Base-by-base conservation (phyloP, 1,139 yeast genomes). In the Saccharomycopsis hybrid region DNA sequence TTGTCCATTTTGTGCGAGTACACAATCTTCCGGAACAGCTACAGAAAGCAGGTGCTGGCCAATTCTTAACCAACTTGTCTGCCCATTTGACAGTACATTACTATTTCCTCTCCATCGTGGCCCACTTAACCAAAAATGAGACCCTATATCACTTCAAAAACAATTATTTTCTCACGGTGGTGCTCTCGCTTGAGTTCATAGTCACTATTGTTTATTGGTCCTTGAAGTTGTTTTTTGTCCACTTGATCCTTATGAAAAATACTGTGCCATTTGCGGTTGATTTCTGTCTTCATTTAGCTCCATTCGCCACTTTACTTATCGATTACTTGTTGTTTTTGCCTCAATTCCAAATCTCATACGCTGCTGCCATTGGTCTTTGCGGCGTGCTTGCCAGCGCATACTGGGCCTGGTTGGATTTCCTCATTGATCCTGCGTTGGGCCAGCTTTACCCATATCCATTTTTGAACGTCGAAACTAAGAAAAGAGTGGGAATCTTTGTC, bases 361-460 rank as follows among this genome's bases (percentile, higher is more conserved):
- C 29, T 25, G 39, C 39, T 5, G 43, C 51, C 8, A 47, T 47
- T 18, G 39, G 18, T 4, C 43, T 50, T 9, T 50, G 48, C 36
- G 46, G 30, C 9, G 18, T 41, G 2, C 32, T 48, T 8, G 41
- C 50, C 8, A 36, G 24, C 28, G 50, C 44, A 1, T 52, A 52
- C 40, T 52, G 55, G 55, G 37, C 35, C 9, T 52, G 55, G 55
- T 32, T 52, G 24, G 49, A 52, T 11, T 37, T 24, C 28, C 32
- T 50, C 11, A 44, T 52, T 33, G 55, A 52, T 36, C 28, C 42
- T 2, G 28, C 30, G 2, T 35, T 35, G 8, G 53, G 53, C 18
- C 53, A 51, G 43, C 25, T 35, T 11, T 52, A 49, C 42, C 55
- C 55, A 11, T 52, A 52, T 25, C 55, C 55, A 24, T 53, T 53